Percentiles rank a stretch among this genome's conserved stretches.
Conservation (phyloP, 129 eudicot species). For the Artemisia argyi region DNA sequence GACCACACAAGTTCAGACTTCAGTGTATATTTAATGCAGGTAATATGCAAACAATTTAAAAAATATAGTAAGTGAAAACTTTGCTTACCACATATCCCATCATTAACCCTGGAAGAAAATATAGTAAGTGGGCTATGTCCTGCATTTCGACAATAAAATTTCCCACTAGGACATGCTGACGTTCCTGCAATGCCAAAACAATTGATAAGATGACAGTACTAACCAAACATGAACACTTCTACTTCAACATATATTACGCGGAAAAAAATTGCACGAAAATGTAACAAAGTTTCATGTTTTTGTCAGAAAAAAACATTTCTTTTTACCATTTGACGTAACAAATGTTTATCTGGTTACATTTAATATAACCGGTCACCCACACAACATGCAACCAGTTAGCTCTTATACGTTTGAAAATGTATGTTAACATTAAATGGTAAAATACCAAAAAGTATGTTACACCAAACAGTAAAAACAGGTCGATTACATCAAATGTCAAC, state of each 20-base stretch:
- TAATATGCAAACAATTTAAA: conserved; percentile 1
- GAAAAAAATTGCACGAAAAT: background rate
- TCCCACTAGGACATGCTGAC: conserved; percentile 92
- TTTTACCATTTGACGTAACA: too few relatives aligned
- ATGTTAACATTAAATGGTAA: too few relatives aligned
- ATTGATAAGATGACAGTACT: background rate
- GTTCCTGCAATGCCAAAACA: conserved; percentile 68
- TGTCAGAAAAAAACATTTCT: too few relatives aligned
- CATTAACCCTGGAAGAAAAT: conserved; percentile 92
- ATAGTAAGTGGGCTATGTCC: conserved; percentile 71
- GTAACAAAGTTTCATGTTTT: too few relatives aligned
- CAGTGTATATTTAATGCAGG: background rate
- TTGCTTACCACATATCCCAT: conserved; percentile 87
- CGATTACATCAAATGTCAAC: too few relatives aligned
- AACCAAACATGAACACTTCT: conserved; percentile 14
- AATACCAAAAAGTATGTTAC: too few relatives aligned
- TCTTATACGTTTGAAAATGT: too few relatives aligned
- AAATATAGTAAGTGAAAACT: background rate
- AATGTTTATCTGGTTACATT: too few relatives aligned
- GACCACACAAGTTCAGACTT: conserved; percentile 2
- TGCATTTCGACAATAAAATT: conserved; percentile 66
- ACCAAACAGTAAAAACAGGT: too few relatives aligned
- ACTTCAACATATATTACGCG: background rate
- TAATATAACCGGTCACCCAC: too few relatives aligned
- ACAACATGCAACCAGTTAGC: too few relatives aligned